These are phyloP conservation scores for Cryptococcus neoformans DNA, from an alignment of 1,284 basidiomycete species.

Conservation along the genomic window DNA sequence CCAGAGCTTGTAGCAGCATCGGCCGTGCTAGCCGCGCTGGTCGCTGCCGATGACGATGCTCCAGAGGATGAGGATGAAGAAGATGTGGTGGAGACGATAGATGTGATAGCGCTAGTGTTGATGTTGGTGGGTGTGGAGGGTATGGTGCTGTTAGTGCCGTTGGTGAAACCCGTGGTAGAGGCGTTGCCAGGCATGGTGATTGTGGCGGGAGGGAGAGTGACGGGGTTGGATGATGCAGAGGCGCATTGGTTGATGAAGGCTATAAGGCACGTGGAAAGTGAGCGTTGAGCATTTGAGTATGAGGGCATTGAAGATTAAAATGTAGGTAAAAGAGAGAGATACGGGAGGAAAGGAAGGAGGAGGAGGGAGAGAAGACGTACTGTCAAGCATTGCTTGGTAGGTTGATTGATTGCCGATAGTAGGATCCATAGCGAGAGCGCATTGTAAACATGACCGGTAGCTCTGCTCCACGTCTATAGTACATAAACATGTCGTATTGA, in stretches of 20 bases:
- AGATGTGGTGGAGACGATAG: not conserved
- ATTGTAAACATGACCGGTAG: conserved; percentile 11
- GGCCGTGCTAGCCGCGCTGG: too few relatives aligned
- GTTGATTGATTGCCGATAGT: not conserved
- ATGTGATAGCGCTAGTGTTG: not conserved
- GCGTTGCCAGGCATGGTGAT: conserved; percentile 8
- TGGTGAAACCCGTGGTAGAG: not conserved
- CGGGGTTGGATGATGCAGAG: conserved; percentile 5
- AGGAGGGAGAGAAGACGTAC: too few relatives aligned
- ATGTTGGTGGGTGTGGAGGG: not conserved
- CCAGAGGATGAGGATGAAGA: not conserved
- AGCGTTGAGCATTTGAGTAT: too few relatives aligned
- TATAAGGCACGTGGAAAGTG: too few relatives aligned
- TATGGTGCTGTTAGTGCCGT: too few relatives aligned
- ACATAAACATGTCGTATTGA: conserved; percentile 15
- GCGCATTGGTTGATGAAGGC: conserved; percentile 17
- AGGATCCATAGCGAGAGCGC: conserved; percentile 10
- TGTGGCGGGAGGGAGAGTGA: conserved; percentile 14
- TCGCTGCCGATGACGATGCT: too few relatives aligned
- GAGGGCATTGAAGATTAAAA: too few relatives aligned
- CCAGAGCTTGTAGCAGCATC: too few relatives aligned
- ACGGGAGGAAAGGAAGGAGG: too few relatives aligned
- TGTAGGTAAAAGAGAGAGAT: too few relatives aligned
- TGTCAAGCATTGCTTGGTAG: conserved; percentile 11
- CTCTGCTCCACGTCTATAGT: conserved; percentile 6